Evolutionary conservation across 352 stramenopile species (phyloP).

Genomic region (Phytophthora nicotianae): DNA sequence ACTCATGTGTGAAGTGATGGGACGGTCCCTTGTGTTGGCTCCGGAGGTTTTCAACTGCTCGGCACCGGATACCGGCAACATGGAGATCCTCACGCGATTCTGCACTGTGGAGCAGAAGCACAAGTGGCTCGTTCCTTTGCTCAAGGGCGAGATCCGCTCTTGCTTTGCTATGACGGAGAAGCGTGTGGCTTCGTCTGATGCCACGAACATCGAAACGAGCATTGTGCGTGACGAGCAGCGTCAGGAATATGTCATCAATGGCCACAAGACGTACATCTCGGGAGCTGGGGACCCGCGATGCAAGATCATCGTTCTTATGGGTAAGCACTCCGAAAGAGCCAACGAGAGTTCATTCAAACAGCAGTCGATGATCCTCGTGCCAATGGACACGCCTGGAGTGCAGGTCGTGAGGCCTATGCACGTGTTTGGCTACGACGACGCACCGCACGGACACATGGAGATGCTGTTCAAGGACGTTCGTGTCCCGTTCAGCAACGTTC

Average conservation of each 20-base stretch:
- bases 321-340: slow-evolving; percentile 51
- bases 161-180: slow-evolving; percentile 98
- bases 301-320: slow-evolving; percentile 90
- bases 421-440: slow-evolving; percentile 98
- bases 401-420: slow-evolving; percentile 87
- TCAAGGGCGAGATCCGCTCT: slow-evolving; percentile 93
- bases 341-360: slow-evolving; percentile 60
- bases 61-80: slow-evolving; percentile 98
- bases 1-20: slow-evolving; percentile 96
- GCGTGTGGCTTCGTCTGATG: slow-evolving; percentile 94
- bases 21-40: slow-evolving; percentile 85
- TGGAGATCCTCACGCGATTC: slow-evolving; percentile 97
- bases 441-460: slow-evolving; percentile 94
- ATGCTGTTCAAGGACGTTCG: slow-evolving; percentile 95
- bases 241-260: slow-evolving; percentile 93
- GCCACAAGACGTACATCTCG: slow-evolving; percentile 97
- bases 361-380: slow-evolving; percentile 93
- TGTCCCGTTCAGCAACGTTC: slow-evolving; percentile 90
- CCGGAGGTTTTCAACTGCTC: slow-evolving; percentile 97
- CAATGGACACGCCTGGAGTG: slow-evolving; percentile 91
- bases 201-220: slow-evolving; percentile 94
- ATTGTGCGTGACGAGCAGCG: slow-evolving; percentile 72
- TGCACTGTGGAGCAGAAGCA: slow-evolving; percentile 93
- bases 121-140: slow-evolving; percentile 92
- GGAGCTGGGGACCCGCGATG: slow-evolving; percentile 96